Conservation (phyloP, 176 grass and related monocot genomes). For the Puya raimondii region DNA sequence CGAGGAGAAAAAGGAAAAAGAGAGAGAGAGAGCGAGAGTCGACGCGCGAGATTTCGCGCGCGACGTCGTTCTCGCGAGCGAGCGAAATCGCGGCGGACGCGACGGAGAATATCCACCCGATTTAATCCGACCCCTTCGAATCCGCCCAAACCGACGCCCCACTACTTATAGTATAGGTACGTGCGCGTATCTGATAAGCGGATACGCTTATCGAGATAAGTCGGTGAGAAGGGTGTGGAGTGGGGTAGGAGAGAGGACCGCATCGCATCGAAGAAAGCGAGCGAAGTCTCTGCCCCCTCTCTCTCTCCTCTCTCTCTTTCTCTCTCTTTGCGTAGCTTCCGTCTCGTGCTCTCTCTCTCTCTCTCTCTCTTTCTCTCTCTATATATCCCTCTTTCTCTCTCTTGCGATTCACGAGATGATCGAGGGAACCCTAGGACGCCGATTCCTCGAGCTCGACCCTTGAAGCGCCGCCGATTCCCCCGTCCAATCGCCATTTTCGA, state of each 20-base stretch:
- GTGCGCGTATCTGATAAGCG: accelerated
- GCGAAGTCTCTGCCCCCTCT: conserved; percentile 43
- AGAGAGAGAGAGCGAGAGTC: no score
- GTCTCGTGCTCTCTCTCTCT: conserved; percentile 14
- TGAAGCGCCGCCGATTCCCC: background rate
- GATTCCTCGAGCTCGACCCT: background rate
- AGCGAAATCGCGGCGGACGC: conserved; percentile 31
- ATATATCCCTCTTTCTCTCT: conserved; percentile 19
- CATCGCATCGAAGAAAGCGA: conserved; percentile 98
- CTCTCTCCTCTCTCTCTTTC: conserved; percentile 19
- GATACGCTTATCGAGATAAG: accelerated
- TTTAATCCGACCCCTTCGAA: conserved; percentile 43
- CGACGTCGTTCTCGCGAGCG: conserved; percentile 41
- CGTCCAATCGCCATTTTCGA: background rate
- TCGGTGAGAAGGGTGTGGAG: conserved; percentile 35
- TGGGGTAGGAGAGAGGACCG: conserved; percentile 68
- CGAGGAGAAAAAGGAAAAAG: no score
- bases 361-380: conserved; percentile 5
- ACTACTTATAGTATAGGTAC: background rate
- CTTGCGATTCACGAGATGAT: conserved; percentile 20
- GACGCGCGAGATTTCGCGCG: no score
- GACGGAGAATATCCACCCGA: conserved; percentile 50
- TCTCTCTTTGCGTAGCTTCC: conserved; percentile 2
- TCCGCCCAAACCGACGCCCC: conserved; percentile 24
- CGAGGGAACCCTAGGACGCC: conserved; percentile 69